Base-by-base conservation (phyloP, 768 basidiomycete genomes). In the Russula sp. region DNA sequence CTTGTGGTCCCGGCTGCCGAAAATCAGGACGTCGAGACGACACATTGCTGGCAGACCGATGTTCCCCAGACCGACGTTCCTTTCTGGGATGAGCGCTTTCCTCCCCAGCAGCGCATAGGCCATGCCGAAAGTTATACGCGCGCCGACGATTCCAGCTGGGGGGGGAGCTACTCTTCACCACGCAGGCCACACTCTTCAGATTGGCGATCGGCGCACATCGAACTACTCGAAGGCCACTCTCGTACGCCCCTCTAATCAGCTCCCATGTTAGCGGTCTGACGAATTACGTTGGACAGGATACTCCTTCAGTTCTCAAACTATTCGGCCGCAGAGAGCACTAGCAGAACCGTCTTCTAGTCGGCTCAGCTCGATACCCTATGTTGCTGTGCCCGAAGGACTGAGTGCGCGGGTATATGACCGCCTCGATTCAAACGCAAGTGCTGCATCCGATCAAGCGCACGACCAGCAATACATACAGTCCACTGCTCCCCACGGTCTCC, bases 111-210 rank as follows among this genome's bases (percentile, higher is more conserved):
- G 52, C 64, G 66, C 37, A 48, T 66, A 13, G 60, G 59, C 11
- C 65, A 66, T 16, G 65, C 67, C 45, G 66, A 68, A 58, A 68
- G 67, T 54, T 66, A 67, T 45, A 56, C 66, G 22, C 67, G 67
- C 47, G 65, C 60, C 5, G 67, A 66, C 7, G 65, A 59, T 37
- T 54, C 55, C 10, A 49, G 20, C 49, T 49, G 47, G 61, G 48
- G 14, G 14, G 57, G 34, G 10, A 49, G 57, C 57, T 42, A 50
- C 54, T 42, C 47, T 31, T 20, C 42, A 6, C 10, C 44, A 11
- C 64, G 53, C 50, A 56, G 55, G 42, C 20, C 37, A n/a, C 45
- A 63, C 20, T 27, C 53, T 50, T 60, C 54, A 32, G 63, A 60
- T 32, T 64, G 63, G 63, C 58, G 58, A 44, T 13, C 53, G n/a